Percentiles rank a stretch among this genome's conserved stretches.
Conservation (phyloP, 1,284 basidiomycete genomes). For the Marasmius fiardii region DNA sequence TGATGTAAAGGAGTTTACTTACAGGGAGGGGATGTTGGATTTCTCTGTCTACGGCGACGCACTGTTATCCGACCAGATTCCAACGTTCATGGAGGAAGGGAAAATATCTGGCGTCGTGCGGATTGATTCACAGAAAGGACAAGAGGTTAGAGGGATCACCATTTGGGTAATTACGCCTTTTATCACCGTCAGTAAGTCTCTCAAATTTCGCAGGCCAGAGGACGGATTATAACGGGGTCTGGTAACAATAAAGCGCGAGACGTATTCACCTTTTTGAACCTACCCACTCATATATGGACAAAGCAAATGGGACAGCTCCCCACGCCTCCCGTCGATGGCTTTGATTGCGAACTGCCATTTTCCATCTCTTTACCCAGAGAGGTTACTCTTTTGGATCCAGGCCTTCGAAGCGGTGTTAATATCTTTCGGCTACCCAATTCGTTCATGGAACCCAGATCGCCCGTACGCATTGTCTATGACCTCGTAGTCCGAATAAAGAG, state of each 20-base stretch:
- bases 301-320: neutral
- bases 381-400: conserved; percentile 17
- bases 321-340: neutral
- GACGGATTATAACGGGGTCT: conserved; percentile 5
- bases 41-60: conserved; percentile 23
- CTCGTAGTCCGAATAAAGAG: conserved; percentile 25
- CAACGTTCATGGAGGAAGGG: conserved; percentile 23
- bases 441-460: conserved; percentile 31
- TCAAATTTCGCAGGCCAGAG: neutral
- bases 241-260: neutral
- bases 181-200: neutral
- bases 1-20: conserved; percentile 18
- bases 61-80: conserved; percentile 21
- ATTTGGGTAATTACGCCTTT: conserved; percentile 18
- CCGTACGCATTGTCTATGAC: conserved; percentile 30
- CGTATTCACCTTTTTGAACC: neutral
- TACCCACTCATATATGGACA: neutral
- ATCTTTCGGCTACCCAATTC: conserved; percentile 28
- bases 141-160: conserved; percentile 21
- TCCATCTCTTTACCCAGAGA: conserved; percentile 26
- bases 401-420: conserved; percentile 15
- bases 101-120: conserved; percentile 25
- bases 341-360: conserved; percentile 17
- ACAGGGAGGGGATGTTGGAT: conserved; percentile 20
- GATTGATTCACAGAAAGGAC: conserved; percentile 19